A percentile compares a stretch with the other conserved stretches of the same genome.
These are phyloP conservation scores for Phytopythium kandeliae DNA, from an alignment of 352 stramenopile genomes.

Conservation along the genomic window DNA sequence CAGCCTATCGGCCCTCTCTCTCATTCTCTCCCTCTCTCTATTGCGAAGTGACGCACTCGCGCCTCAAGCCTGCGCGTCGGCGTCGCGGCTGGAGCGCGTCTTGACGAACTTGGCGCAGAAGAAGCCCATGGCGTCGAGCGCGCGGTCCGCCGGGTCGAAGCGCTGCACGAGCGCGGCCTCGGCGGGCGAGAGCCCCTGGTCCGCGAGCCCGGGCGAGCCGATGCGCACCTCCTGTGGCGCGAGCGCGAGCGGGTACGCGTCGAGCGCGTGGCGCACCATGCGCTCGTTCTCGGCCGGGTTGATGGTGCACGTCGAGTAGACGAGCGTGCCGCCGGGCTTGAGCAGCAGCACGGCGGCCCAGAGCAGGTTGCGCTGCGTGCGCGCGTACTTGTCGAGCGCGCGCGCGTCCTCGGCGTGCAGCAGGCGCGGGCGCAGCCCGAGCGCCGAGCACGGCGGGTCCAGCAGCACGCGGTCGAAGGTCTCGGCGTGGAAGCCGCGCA, in stretches of 20 bases:
- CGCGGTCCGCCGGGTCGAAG: constrained; percentile 80
- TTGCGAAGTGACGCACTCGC: too few relatives aligned
- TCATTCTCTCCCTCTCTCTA: too few relatives aligned
- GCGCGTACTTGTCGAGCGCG: constrained; percentile 73
- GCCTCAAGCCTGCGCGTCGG: not conserved
- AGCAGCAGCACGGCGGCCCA: constrained; percentile 86
- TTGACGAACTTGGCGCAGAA: constrained; percentile 93
- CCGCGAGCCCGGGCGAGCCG: constrained; percentile 59
- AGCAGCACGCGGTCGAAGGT: constrained; percentile 94
- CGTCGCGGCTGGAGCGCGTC: constrained; percentile 40
- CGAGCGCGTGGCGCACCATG: constrained; percentile 88
- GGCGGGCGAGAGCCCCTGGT: constrained; percentile 66
- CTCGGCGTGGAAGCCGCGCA: constrained; percentile 87
- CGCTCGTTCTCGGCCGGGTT: constrained; percentile 91
- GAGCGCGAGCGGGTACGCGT: constrained; percentile 83
- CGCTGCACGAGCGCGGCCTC: constrained; percentile 77
- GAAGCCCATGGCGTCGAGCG: constrained; percentile 91
- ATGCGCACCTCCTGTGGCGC: constrained; percentile 53
- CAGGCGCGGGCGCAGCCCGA: constrained; percentile 91
- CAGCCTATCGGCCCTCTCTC: too few relatives aligned
- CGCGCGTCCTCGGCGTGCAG: constrained; percentile 66
- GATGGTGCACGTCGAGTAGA: constrained; percentile 95
- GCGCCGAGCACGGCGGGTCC: constrained; percentile 89
- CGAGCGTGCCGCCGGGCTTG: constrained; percentile 87
- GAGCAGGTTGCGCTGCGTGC: constrained; percentile 87